Conservation (phyloP, 2,329 filamentous ascomycete species). For the Lasiodiplodia hormozganensis region DNA sequence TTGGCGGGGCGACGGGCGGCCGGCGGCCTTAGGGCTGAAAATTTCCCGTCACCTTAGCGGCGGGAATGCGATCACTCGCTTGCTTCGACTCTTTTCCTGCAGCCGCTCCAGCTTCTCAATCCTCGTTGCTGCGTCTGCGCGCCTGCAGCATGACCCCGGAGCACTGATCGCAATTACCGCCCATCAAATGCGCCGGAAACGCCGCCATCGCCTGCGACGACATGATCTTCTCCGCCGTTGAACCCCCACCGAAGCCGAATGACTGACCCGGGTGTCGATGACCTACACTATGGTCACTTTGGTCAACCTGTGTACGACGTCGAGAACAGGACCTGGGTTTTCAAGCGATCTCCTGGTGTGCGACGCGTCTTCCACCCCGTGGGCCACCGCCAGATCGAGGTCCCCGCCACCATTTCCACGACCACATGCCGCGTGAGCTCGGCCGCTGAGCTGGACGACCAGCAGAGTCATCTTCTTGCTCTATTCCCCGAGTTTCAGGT, state of each 20-base stretch:
- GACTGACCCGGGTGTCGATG: constrained; percentile 59
- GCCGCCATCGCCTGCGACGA: constrained; percentile 5
- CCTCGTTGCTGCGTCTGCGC: constrained; percentile 8
- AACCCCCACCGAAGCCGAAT: constrained; percentile 55
- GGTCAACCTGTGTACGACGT: constrained; percentile 58
- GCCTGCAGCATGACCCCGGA: constrained; percentile 9
- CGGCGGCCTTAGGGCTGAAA: constrained; percentile 19
- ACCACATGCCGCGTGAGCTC: constrained; percentile 23
- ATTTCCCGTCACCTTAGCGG: constrained; percentile 11
- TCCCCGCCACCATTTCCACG: background rate
- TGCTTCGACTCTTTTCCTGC: constrained; percentile 5
- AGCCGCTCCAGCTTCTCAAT: background rate
- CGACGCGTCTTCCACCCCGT: constrained; percentile 35
- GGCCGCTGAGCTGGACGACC: constrained; percentile 18
- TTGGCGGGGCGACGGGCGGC: background rate
- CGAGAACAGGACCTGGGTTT: constrained; percentile 58
- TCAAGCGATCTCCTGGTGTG: constrained; percentile 44
- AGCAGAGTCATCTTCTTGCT: constrained; percentile 33
- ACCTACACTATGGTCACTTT: constrained; percentile 62
- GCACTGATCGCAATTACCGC: constrained; percentile 4
- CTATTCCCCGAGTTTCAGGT: constrained; percentile 39
- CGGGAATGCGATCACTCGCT: constrained; percentile 20
- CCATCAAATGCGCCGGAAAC: constrained; percentile 15
- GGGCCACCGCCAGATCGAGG: constrained; percentile 1
- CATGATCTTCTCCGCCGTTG: constrained; percentile 17